A percentile compares a stretch with the other conserved stretches of the same genome.
Conservation (phyloP, 345 rosid genomes). For the Populus alba region DNA sequence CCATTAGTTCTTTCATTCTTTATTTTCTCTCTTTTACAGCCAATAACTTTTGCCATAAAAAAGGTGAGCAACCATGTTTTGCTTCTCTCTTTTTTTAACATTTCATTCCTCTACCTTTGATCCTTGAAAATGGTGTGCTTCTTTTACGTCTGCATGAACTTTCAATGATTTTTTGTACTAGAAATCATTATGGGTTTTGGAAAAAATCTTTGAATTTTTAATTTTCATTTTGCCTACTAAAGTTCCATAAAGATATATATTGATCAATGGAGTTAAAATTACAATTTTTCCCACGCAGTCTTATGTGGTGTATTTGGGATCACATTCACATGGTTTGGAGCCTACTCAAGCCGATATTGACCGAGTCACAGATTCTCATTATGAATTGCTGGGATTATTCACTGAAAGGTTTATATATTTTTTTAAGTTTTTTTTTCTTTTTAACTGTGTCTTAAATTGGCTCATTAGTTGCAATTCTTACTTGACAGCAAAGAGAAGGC, state of each 20-base stretch:
- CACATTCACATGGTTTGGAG: constrained; percentile 14
- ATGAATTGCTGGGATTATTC: constrained; percentile 10
- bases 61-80: constrained; percentile 29
- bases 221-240: neutral
- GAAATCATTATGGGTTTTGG: neutral
- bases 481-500: constrained; percentile 15
- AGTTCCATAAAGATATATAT: neutral
- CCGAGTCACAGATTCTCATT: neutral
- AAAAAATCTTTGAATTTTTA: neutral
- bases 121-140: neutral
- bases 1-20: constrained; percentile 19
- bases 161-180: neutral
- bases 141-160: neutral
- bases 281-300: constrained; percentile 1
- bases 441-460: too few species aligned
- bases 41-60: constrained; percentile 33
- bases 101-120: neutral
- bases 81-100: neutral
- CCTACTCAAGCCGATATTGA: neutral
- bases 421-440: too few species aligned
- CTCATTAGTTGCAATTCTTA: neutral
- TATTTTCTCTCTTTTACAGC: constrained; percentile 24
- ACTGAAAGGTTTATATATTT: constrained; percentile 6
- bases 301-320: constrained; percentile 26
- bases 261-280: neutral